Conservation (phyloP, 805 yeast genomes). For the Myxozyma neotropica region DNA sequence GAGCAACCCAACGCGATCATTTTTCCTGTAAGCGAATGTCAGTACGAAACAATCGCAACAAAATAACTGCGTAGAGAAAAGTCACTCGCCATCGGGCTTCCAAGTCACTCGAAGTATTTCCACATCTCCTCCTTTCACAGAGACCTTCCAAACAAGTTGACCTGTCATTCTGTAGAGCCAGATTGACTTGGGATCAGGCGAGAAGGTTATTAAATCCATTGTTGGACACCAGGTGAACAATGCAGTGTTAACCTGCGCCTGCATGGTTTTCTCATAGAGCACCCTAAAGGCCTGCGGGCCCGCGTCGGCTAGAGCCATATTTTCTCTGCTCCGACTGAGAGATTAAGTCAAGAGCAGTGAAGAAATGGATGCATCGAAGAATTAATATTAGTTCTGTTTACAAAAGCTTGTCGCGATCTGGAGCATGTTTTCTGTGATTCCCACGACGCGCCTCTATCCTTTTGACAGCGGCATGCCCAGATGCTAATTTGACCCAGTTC, state of each 20-base stretch:
- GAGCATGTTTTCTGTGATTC: background rate
- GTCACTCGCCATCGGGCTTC: constrained; percentile 34
- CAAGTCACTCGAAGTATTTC: constrained; percentile 17
- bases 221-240: constrained; percentile 34
- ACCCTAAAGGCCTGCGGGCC: constrained; percentile 8
- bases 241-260: constrained; percentile 6
- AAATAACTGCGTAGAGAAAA: background rate
- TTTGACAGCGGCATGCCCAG: too few relatives aligned
- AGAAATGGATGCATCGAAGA: too few relatives aligned
- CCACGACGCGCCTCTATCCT: too few relatives aligned
- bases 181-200: constrained; percentile 20
- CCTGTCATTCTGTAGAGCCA: constrained; percentile 34
- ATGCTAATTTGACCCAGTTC: too few relatives aligned
- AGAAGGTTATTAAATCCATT: constrained; percentile 32
- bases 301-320: background rate
- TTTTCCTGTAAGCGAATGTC: constrained; percentile 17
- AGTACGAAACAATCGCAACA: too few relatives aligned
- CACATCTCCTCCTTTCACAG: constrained; percentile 12
- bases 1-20: constrained; percentile 29
- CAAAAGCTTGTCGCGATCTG: background rate
- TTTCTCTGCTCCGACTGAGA: background rate
- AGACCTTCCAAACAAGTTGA: constrained; percentile 31
- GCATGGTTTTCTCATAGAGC: constrained; percentile 25
- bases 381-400: too few relatives aligned
- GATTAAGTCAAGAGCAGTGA: too few relatives aligned